A percentile compares a stretch with the other conserved stretches of the same genome.
Evolutionary conservation across 2,329 filamentous ascomycete genomes (phyloP).

Genomic region (Penicillium brevicompactum): DNA sequence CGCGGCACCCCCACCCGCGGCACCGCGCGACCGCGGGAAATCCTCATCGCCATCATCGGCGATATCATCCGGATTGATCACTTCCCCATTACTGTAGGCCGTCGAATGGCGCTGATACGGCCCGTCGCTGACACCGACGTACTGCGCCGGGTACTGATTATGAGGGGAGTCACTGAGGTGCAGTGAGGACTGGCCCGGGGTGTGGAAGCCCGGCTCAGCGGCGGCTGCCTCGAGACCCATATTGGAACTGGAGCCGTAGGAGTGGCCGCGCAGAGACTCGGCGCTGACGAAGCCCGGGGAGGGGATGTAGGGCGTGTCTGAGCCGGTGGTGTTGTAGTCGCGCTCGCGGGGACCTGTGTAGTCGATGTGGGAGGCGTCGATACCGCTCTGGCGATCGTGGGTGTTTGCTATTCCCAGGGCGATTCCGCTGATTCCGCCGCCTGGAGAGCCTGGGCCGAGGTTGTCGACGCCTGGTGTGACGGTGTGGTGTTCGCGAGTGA

Average conservation of each 20-base stretch:
- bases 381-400: slow-evolving; percentile 65
- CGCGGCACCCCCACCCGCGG: slow-evolving; percentile 50
- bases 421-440: slow-evolving; percentile 68
- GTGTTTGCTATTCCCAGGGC: slow-evolving; percentile 67
- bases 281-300: slow-evolving; percentile 19
- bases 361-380: slow-evolving; percentile 59
- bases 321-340: slow-evolving; percentile 35
- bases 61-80: slow-evolving; percentile 75
- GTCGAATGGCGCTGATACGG: slow-evolving; percentile 65
- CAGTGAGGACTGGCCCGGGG: slow-evolving; percentile 38
- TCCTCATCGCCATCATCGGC: slow-evolving; percentile 88
- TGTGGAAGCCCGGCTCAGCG: slow-evolving; percentile 34
- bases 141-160: slow-evolving; percentile 40
- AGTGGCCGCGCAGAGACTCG: slow-evolving; percentile 38
- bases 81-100: slow-evolving; percentile 51
- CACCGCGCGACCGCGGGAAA: slow-evolving; percentile 54
- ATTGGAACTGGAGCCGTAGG: slow-evolving; percentile 44
- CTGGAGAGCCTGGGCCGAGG: slow-evolving; percentile 61
- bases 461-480: slow-evolving; percentile 69
- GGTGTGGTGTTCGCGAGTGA: slow-evolving; percentile 38
- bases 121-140: slow-evolving; percentile 55
- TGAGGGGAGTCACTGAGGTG: slow-evolving; percentile 30
- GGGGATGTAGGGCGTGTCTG: slow-evolving; percentile 42
- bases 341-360: slow-evolving; percentile 38
- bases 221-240: slow-evolving; percentile 37